These are phyloP conservation scores for Leishmania martiniquensis DNA, from an alignment of 208 protist genomes.

Conservation along the genomic window DNA sequence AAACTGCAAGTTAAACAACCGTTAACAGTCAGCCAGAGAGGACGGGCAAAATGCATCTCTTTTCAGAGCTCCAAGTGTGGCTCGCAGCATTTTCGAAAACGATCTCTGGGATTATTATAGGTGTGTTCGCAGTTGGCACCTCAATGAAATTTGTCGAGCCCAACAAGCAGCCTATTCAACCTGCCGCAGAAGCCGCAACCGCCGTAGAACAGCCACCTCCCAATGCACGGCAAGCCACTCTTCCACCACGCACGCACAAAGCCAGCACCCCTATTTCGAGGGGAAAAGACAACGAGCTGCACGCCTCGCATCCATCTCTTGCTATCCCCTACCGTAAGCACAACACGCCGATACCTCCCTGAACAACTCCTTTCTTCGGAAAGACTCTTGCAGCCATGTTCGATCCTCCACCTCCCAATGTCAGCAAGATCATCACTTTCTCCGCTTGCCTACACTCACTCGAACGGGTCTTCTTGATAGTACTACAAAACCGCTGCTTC, in stretches of 20 bases:
- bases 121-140: not conserved
- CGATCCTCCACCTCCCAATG: not conserved
- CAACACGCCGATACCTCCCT: not conserved
- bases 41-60: not conserved
- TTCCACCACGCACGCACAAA: not conserved
- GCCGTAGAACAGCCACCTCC: not conserved
- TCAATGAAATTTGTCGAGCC: not conserved
- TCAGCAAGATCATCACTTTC: not conserved
- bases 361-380: not conserved
- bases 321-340: not conserved
- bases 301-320: not conserved
- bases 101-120: not conserved
- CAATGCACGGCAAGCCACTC: not conserved
- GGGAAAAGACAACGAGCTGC: not conserved
- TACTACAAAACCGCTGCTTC: no score
- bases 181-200: not conserved
- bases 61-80: not conserved
- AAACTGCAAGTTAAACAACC: not conserved
- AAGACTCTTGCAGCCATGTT: not conserved
- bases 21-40: not conserved
- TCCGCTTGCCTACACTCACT: not conserved
- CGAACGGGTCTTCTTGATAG: no score
- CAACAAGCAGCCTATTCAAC: not conserved
- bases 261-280: not conserved
- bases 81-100: not conserved